These are phyloP conservation scores for Thozetella sp. DNA, from an alignment of 495 filamentous ascomycete genomes.

Conservation along the genomic window DNA sequence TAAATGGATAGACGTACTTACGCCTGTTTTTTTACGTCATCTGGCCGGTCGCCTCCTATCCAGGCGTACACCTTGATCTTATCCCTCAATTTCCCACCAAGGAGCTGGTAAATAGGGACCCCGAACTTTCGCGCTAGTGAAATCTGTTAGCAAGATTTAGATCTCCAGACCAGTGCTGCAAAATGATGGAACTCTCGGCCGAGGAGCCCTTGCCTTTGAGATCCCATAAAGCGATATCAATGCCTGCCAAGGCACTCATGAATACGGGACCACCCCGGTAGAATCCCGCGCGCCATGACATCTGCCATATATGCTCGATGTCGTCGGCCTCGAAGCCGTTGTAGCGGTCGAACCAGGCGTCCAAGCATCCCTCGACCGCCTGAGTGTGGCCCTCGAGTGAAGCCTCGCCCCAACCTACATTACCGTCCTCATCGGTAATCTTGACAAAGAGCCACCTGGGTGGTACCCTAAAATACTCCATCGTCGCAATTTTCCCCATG, in stretches of 20 bases:
- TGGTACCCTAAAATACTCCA: slow-evolving; percentile 76
- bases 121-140: slow-evolving; percentile 50
- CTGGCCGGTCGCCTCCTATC: slow-evolving; percentile 83
- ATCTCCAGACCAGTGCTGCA: background rate
- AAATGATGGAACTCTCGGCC: background rate
- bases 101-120: slow-evolving; percentile 72
- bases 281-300: slow-evolving; percentile 68
- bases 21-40: slow-evolving; percentile 68
- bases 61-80: slow-evolving; percentile 82
- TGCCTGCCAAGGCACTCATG: slow-evolving; percentile 77
- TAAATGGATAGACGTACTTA: too few species aligned
- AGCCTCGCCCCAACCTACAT: slow-evolving; percentile 78
- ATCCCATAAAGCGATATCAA: slow-evolving; percentile 87
- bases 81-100: slow-evolving; percentile 76
- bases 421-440: slow-evolving; percentile 63
- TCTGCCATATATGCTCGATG: slow-evolving; percentile 83
- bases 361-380: slow-evolving; percentile 74
- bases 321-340: slow-evolving; percentile 75
- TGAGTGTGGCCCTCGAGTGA: slow-evolving; percentile 77
- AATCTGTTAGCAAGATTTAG: background rate
- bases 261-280: slow-evolving; percentile 85
- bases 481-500: slow-evolving; percentile 65
- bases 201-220: slow-evolving; percentile 49
- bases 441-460: slow-evolving; percentile 84
- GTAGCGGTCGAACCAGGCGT: slow-evolving; percentile 65